Base-by-base conservation (phyloP, 371 early-diverging fungal genomes). In the Rhizopus stolonifer region DNA sequence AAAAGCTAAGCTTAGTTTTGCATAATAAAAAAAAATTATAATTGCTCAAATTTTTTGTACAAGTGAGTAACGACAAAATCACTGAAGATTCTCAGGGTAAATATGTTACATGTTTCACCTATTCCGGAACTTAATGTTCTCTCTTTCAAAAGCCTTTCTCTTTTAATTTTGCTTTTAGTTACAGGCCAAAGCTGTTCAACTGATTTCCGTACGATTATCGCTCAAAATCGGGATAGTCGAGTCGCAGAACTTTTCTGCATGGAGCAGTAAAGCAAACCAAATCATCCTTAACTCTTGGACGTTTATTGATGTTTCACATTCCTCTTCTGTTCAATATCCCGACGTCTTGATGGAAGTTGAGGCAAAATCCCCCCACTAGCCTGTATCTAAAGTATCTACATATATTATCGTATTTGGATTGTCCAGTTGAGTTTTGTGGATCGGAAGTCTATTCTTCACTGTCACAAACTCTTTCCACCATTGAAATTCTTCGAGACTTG, bases 151-250 rank as follows among this genome's bases (percentile, higher is more conserved):
- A n/a, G n/a, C n/a, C n/a, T n/a, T n/a, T n/a, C n/a, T n/a, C n/a
- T n/a, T n/a, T n/a, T n/a, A n/a, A n/a, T n/a, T n/a, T n/a, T n/a
- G n/a, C n/a, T n/a, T n/a, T n/a, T n/a, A n/a, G n/a, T n/a, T n/a
- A n/a, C n/a, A n/a, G n/a, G n/a, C n/a, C n/a, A n/a, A n/a, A n/a
- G n/a, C n/a, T n/a, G n/a, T n/a, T n/a, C n/a, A n/a, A n/a, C n/a
- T 61, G 2, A 56, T 23, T 2, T 56, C 56, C 15, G 62, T 61
- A 1, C 19, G 42, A 36, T 49, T 61, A 53, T 61, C 53, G 0
- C 36, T n/a, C 19, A 21, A 48, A 1, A 61, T 26, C 29, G 46
- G 5, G 33, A 53, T 53, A 9, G 17, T 15, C n/a, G 39, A 46
- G 13, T 21, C 14, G 4, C 8, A 9, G 29, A 1, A 25, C 4